A percentile compares a stretch with the other conserved stretches of the same genome.
Conservation (phyloP, 1,139 yeast genomes). For the Zygoascus meyerae region DNA sequence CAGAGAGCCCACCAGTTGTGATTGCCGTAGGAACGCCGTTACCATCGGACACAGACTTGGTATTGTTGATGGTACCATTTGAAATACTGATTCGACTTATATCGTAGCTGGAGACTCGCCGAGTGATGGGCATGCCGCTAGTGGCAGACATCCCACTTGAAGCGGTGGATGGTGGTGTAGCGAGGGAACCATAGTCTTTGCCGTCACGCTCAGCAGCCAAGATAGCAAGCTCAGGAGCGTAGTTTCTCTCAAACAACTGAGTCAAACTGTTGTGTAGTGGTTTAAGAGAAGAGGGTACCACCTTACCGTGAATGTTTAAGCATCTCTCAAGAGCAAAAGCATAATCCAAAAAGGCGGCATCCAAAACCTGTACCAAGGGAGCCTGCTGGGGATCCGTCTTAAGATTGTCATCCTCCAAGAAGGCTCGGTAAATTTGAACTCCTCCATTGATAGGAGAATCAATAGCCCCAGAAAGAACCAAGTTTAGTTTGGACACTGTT, state of each 20-base stretch:
- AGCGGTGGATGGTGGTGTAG: not conserved
- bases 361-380: slow-evolving; percentile 46
- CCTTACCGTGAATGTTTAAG: slow-evolving; percentile 59
- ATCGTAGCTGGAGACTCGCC: slow-evolving; percentile 4
- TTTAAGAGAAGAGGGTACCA: slow-evolving; percentile 53
- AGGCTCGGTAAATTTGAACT: slow-evolving; percentile 73
- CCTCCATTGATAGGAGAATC: slow-evolving; percentile 95
- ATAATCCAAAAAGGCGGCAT: slow-evolving; percentile 63
- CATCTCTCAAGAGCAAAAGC: slow-evolving; percentile 62
- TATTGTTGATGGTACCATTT: not conserved
- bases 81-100: not conserved
- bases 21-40: not conserved
- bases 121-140: slow-evolving; percentile 4
- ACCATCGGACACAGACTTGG: not conserved
- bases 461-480: slow-evolving; percentile 80
- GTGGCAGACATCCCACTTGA: not conserved
- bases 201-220: slow-evolving; percentile 10
- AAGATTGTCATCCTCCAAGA: slow-evolving; percentile 44
- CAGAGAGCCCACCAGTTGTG: slow-evolving; percentile 1
- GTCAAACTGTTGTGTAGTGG: slow-evolving; percentile 64
- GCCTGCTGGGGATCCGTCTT: slow-evolving; percentile 34
- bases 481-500: slow-evolving; percentile 49
- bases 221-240: slow-evolving; percentile 53
- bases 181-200: not conserved
- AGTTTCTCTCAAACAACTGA: slow-evolving; percentile 61